Percentiles rank a stretch among this genome's conserved stretches.
Evolutionary conservation across 2,329 filamentous ascomycete species (phyloP).

Genomic region (Talaromyces verruculosus): DNA sequence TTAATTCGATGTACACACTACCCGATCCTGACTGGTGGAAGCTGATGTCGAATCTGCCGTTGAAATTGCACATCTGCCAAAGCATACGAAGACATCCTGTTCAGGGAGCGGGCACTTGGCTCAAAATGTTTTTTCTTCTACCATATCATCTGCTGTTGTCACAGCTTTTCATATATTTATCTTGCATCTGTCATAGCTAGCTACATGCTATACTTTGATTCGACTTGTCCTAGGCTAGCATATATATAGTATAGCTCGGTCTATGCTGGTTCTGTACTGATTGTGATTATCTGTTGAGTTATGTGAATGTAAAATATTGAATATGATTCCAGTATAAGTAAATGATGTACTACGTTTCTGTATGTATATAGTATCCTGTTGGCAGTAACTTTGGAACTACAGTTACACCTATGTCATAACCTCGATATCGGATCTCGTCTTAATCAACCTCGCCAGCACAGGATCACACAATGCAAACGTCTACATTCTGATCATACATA

Average conservation of each 20-base stretch:
- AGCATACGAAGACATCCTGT: constrained; percentile 1
- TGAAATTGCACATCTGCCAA: constrained; percentile 1
- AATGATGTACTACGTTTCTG: background rate
- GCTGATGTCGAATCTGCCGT: constrained; percentile 8
- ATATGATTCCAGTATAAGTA: background rate
- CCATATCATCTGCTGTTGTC: constrained; percentile 8
- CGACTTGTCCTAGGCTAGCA: background rate
- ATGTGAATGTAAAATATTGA: constrained; percentile 7
- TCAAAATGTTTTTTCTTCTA: constrained; percentile 14
- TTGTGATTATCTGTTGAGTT: background rate
- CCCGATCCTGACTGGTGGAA: constrained; percentile 15
- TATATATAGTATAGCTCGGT: constrained; percentile 12
- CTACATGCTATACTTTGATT: constrained; percentile 4
- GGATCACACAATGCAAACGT: too few relatives aligned
- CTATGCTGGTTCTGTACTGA: background rate
- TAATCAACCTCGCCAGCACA: background rate
- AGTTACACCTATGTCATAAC: too few relatives aligned
- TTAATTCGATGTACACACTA: constrained; percentile 19
- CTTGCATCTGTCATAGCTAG: constrained; percentile 9
- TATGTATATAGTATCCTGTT: too few relatives aligned
- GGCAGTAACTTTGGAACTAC: too few relatives aligned
- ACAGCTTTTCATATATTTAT: constrained; percentile 14
- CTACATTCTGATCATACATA: too few relatives aligned
- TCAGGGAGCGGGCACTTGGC: background rate
- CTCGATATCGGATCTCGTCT: too few relatives aligned